Evolutionary conservation across 2,329 filamentous ascomycete genomes (phyloP), one percentile per base, ranked within the genome.

Genomic region (Aspergillus intermedius): DNA sequence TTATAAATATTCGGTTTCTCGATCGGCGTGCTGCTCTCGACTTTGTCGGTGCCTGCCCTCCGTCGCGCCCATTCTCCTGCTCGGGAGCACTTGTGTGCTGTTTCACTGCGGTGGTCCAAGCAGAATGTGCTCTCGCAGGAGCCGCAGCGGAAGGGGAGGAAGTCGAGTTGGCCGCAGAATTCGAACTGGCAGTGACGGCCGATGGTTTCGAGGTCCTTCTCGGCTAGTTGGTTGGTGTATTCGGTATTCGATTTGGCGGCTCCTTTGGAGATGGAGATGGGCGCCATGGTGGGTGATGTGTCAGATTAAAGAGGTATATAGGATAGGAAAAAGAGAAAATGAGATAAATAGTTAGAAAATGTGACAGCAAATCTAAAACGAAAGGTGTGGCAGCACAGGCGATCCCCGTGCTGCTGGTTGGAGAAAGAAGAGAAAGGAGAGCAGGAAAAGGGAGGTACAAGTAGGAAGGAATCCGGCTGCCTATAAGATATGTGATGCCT

Each of bases 141-240:
- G 66, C 94, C 88, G 74, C 93, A 98, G 64, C 83, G 80, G 70
- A 97, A 97, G 3, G 93, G 93, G 4, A 98, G 82, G 69, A 98
- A 97, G 72, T 97, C 93, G 52, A 97, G 87, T 65, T 93, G 87
- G 66, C 91, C 86, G 77, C 93, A 98, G 77, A 89, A 94, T 56
- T 86, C 77, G 71, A 87, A 85, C 69, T 96, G 83, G 79, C 93
- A 98, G 75, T 96, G 91, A 53, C 82, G 82, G 69, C 93, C 93
- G 59, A 97, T 86, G 21, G 91, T 80, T 60, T 88, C 85, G 43
- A 91, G 85, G 71, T 96, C 91, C 61, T 82, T 79, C 62, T 86
- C 77, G 45, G 74, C 61, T 61, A 70, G 66, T 58, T 69, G 62
- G 19, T 12, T 40, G 3, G 67, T 70, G 52, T 62, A 54, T 10